Base-by-base conservation (phyloP, 805 yeast genomes). In the Metschnikowia picachoensis region DNA sequence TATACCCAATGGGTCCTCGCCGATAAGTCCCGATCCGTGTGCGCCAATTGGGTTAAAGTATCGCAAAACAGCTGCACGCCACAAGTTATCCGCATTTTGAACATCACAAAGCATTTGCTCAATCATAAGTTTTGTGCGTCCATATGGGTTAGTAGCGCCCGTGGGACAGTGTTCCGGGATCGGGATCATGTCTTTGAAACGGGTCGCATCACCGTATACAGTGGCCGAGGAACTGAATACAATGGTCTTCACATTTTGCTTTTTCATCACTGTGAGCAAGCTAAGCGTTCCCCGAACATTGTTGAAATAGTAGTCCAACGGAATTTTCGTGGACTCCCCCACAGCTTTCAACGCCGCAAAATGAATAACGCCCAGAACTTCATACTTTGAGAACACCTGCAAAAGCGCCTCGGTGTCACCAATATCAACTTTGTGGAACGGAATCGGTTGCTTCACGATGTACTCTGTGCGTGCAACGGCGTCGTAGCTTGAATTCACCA, bases 11-110 rank as follows among this genome's bases (percentile, higher is more conserved):
- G 91, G 91, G 61, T 86, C 91, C 59, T 87, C 95, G 33, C 95
- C 95, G 49, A 87, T 73, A 31, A 80, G 65, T 11, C 94, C 94
- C 2, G 88, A 79, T 3, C 91, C 87, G 60, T 87, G 95, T 14
- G 94, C 92, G 33, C 95, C 95, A 53, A 85, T 84, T 31, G 95
- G 94, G 60, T 87, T 86, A 70, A 85, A 87, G 66, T 86, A 87
- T 47, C 94, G 76, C 58, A 87, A 68, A 41, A 85, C 73, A 4
- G 90, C 92, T 34, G 73, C 64, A 35, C 68, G 68, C 81, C 81
- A 78, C 2, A 36, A 25, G 3, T 62, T 58, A 27, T 76, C 75
- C 37, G 80, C 72, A 4, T 64, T 55, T 55, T 78, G 68, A 25
- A 79, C 64, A 60, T 83, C 90, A 30, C 74, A 66, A 49, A 82